Percentiles rank a stretch among this genome's conserved stretches.
phyloP scores from a whole-genome alignment of 2,329 filamentous ascomycete genomes.

The Coleophoma crateriformis region DNA sequence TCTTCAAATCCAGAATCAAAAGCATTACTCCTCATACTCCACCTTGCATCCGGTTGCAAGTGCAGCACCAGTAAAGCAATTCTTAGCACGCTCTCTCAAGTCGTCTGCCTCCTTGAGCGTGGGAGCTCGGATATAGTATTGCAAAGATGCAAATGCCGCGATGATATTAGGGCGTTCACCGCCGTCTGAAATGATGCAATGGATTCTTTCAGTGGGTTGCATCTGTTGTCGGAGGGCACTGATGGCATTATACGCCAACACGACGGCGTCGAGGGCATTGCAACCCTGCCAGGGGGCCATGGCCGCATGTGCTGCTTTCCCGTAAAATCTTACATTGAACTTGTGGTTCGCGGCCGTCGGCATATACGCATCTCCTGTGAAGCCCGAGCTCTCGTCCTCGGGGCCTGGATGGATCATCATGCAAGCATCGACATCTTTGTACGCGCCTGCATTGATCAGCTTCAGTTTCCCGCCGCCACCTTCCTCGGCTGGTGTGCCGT shows the following conservation, averaged over 20 bases:
- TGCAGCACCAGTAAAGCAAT: constrained; percentile 19
- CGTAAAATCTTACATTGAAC: constrained; percentile 8
- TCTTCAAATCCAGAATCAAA: neutral
- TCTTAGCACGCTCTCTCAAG: constrained; percentile 11
- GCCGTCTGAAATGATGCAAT: constrained; percentile 30
- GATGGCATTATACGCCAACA: constrained; percentile 26
- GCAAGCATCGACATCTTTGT: constrained; percentile 26
- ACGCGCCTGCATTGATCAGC: constrained; percentile 34
- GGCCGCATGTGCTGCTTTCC: constrained; percentile 26
- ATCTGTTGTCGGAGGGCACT: constrained; percentile 19
- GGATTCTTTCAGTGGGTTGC: constrained; percentile 15
- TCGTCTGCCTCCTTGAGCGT: constrained; percentile 10
- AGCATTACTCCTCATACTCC: constrained; percentile 24
- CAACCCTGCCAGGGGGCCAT: constrained; percentile 28
- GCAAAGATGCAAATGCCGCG: neutral
- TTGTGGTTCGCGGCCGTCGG: constrained; percentile 1
- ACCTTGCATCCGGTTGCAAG: constrained; percentile 18
- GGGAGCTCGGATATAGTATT: constrained; percentile 13
- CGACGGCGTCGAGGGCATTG: constrained; percentile 31
- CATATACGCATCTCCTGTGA: constrained; percentile 38
- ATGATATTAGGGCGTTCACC: constrained; percentile 11
- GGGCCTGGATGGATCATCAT: constrained; percentile 30
- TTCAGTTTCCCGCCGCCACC: constrained; percentile 29
- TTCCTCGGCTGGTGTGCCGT: constrained; percentile 14
- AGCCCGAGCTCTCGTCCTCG: constrained; percentile 32